Conservation (phyloP, 2,329 filamentous ascomycete genomes). For the Botrytis aclada region DNA sequence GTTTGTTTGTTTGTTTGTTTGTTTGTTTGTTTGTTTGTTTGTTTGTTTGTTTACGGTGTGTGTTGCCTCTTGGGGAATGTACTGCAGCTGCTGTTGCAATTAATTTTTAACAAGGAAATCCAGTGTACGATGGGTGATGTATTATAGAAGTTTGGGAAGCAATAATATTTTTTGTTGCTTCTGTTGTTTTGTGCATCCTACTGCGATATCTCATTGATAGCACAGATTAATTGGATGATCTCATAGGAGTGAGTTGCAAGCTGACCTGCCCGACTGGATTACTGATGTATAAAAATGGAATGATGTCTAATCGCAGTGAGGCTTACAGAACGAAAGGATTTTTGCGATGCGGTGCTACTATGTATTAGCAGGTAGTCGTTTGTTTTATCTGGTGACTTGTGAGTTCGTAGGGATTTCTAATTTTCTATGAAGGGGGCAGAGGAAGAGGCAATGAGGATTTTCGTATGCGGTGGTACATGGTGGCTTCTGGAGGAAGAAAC, state of each 20-base stretch:
- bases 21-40: background rate
- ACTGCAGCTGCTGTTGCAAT: background rate
- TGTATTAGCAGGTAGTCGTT: background rate
- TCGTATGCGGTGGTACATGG: background rate
- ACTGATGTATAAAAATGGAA: background rate
- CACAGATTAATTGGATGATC: background rate
- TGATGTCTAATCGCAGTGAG: background rate
- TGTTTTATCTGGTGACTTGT: background rate
- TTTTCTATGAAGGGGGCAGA: background rate
- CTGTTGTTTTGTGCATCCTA: background rate
- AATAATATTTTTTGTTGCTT: background rate
- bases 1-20: background rate
- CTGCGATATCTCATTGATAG: background rate
- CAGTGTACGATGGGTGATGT: background rate
- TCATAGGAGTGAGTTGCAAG: background rate
- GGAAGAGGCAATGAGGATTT: conserved; percentile 1
- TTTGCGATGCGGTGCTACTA: background rate
- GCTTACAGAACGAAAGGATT: background rate
- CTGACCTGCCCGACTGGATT: background rate
- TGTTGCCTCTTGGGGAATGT: background rate
- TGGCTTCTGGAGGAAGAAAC: background rate
- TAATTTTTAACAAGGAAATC: background rate
- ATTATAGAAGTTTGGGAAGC: background rate
- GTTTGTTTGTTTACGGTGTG: background rate
- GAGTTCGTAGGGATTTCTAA: background rate